Base-by-base conservation (phyloP, 1,284 basidiomycete genomes). In the Puccinia horiana region DNA sequence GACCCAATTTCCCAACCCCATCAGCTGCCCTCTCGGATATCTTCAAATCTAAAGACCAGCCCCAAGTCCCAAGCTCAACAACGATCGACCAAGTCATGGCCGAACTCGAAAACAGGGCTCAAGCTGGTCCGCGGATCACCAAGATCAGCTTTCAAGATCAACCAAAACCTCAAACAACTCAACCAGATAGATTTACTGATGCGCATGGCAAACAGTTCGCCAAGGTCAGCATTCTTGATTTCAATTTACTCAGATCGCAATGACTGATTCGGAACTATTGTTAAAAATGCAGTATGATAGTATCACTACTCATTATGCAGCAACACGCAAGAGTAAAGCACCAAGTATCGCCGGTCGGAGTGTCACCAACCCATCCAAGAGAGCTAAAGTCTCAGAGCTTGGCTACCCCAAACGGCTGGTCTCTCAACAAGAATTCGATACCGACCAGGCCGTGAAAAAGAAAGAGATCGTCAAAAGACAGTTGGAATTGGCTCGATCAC, bases 231-330 rank as follows among this genome's bases (percentile, higher is more conserved):
- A 11, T 23, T 75, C 37, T 32, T 47, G 47, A 18, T 52, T 29
- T 20, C 20, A 42, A 44, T 26, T 69, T 26, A 8, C 69, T 8
- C 18, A 72, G 29, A 44, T 20, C 20, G 1, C 63, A 37, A 67
- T 42, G 4, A 44, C 44, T 72, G 14, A 72, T 72, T 20, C 40
- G 8, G 8, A 67, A 20, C 18, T 16, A 16, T 37, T 67, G 8
- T 40, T 37, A 42, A 12, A 67, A 67, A 58, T n/a, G 23, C 26
- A 75, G 72, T 75, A 54, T 20, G 72, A 75, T n/a, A 37, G 29
- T 32, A 75, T 75, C 52, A 75, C 54, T 4, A 75, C 18, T 54
- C 72, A 75, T 75, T 75, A 75, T 75, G 72, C 72, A 20, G 72
- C 72, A 4, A 75, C 54, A 37, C 49, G 72, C 12, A 75, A 75